Conservation (phyloP, 805 yeast species). For the Candida boleticola region DNA sequence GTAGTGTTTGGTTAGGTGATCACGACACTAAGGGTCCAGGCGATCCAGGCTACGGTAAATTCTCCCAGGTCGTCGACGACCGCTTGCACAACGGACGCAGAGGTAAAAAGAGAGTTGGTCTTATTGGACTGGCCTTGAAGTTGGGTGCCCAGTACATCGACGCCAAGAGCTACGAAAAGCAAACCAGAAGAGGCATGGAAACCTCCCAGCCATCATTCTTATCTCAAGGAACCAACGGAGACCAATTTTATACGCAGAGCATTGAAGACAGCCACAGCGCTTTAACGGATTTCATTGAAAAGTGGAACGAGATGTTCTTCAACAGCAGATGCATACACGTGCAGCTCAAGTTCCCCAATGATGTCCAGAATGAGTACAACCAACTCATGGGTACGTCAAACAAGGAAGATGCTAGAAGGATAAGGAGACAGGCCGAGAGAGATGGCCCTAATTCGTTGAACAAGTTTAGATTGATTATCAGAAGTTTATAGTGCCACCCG, state of each 20-base stretch:
- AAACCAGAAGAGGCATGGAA: not conserved
- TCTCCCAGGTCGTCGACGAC: not conserved
- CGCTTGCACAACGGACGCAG: not conserved
- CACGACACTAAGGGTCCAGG: not conserved
- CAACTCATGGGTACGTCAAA: not conserved
- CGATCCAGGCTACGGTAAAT: not conserved
- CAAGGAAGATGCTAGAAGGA: not conserved
- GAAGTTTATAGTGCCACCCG: constrained; percentile 4
- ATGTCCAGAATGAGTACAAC: not conserved
- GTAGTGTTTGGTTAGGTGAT: not conserved
- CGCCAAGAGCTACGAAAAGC: not conserved
- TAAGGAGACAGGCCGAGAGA: not conserved
- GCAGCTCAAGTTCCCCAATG: not conserved
- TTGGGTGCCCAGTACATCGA: constrained; percentile 1
- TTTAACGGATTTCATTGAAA: not conserved
- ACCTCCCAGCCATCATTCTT: not conserved
- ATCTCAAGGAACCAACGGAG: too few species aligned
- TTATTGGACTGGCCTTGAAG: not conserved
- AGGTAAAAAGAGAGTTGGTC: not conserved
- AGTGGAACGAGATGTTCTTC: constrained; percentile 5
- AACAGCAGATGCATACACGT: constrained; percentile 2
- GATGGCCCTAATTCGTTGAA: constrained; percentile 1
- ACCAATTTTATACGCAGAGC: not conserved
- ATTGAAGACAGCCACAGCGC: too few species aligned
- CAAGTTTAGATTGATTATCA: constrained; percentile 1